phyloP scores from a whole-genome alignment of 352 stramenopile species.

The Elongisporangium anandrum region DNA sequence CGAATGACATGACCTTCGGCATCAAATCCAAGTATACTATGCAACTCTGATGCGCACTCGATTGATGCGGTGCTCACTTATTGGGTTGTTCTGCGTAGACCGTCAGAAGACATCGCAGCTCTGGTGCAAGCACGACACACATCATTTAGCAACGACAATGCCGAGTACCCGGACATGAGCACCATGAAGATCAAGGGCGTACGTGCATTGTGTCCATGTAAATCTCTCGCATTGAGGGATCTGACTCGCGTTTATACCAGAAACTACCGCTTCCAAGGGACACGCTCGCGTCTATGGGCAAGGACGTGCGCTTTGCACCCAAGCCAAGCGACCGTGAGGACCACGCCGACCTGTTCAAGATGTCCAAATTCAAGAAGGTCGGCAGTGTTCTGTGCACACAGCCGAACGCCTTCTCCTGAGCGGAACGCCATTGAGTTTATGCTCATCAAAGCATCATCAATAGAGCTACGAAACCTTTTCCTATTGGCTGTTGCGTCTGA shows the following conservation, averaged over 20 bases:
- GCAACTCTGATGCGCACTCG: no score
- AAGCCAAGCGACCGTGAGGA: slow-evolving; percentile 18
- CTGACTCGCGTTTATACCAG: slow-evolving; percentile 11
- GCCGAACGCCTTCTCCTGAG: slow-evolving; percentile 19
- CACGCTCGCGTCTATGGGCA: slow-evolving; percentile 58
- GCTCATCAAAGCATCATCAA: neutral
- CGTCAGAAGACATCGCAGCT: slow-evolving; percentile 66
- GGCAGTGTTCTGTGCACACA: slow-evolving; percentile 64
- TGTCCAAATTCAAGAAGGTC: slow-evolving; percentile 85
- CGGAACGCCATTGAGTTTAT: neutral
- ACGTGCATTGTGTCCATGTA: slow-evolving; percentile 5
- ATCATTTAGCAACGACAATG: slow-evolving; percentile 57
- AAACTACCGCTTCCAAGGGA: slow-evolving; percentile 73
- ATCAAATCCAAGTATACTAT: slow-evolving; percentile 70
- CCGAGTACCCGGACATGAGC: slow-evolving; percentile 73
- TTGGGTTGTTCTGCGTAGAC: slow-evolving; percentile 18
- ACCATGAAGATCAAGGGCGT: slow-evolving; percentile 81
- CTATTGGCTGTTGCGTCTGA: slow-evolving; percentile 4
- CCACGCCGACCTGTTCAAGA: slow-evolving; percentile 66
- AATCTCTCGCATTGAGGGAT: neutral
- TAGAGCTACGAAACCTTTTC: neutral
- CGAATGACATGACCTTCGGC: slow-evolving; percentile 55
- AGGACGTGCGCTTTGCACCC: slow-evolving; percentile 54
- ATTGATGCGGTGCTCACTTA: no score
- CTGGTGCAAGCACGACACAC: slow-evolving; percentile 69